Evolutionary conservation across 2,329 filamentous ascomycete species (phyloP).

Genomic region (Aspergillus brasiliensis): DNA sequence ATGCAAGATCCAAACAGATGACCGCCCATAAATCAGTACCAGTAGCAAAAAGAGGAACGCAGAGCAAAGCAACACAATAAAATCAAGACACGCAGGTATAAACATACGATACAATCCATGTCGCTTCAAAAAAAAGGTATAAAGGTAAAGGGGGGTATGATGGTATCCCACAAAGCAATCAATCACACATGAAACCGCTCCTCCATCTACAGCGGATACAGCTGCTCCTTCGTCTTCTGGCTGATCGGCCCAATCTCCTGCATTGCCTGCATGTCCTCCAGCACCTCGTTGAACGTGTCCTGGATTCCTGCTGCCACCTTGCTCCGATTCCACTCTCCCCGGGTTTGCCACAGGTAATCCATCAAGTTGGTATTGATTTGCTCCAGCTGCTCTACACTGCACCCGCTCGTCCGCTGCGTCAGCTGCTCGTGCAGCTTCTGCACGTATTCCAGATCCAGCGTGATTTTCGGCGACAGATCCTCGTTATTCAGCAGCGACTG

Average conservation of each 20-base stretch:
- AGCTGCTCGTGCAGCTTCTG: slow-evolving; percentile 63
- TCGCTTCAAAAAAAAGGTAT: slow-evolving; percentile 12
- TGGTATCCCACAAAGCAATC: slow-evolving; percentile 9
- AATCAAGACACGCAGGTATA: slow-evolving; percentile 7
- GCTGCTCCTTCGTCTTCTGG: slow-evolving; percentile 36
- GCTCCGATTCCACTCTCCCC: slow-evolving; percentile 81
- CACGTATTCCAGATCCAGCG: slow-evolving; percentile 55
- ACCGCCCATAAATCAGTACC: neutral
- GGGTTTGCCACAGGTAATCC: slow-evolving; percentile 80
- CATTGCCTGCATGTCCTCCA: slow-evolving; percentile 61
- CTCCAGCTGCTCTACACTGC: slow-evolving; percentile 90
- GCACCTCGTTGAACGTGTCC: slow-evolving; percentile 71
- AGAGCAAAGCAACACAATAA: neutral
- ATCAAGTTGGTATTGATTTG: slow-evolving; percentile 89
- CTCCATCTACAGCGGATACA: slow-evolving; percentile 11
- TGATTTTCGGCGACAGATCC: slow-evolving; percentile 31
- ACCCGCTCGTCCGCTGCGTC: slow-evolving; percentile 69
- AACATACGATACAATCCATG: slow-evolving; percentile 16
- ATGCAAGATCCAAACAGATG: too few species aligned
- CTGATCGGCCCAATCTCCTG: slow-evolving; percentile 41
- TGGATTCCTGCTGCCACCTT: slow-evolving; percentile 66
- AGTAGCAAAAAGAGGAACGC: neutral
- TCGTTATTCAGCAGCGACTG: slow-evolving; percentile 39
- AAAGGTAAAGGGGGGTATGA: too few species aligned
- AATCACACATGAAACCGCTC: slow-evolving; percentile 3